Base-by-base conservation (phyloP, 2,329 filamentous ascomycete species). In the Nemania sp. region DNA sequence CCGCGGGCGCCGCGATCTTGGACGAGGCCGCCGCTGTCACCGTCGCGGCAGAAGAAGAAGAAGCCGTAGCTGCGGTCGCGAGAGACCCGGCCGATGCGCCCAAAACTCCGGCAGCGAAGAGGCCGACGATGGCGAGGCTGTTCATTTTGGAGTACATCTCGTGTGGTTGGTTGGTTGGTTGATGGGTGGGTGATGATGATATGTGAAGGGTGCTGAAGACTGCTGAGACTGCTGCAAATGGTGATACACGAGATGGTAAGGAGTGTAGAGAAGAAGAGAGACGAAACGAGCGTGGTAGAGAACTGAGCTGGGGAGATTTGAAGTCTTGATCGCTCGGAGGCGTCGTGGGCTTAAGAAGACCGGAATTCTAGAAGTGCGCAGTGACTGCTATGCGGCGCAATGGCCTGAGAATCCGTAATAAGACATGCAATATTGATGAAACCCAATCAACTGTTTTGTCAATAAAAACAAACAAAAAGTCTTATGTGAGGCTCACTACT, bases 111-210 rank as follows among this genome's bases (percentile, higher is more conserved):
- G 59, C 49, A 29, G 62, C 59, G 20, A 65, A 53, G 39, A 75
- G 64, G 55, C 70, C 60, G 52, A 67, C 54, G 51, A 73, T 34
- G 55, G 68, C 42, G 56, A 67, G 58, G 18, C 53, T 12, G 37
- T 54, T 66, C 63, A 56, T 67, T 57, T 71, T 71, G 69, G 63
- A 63, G 61, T 71, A 70, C 74, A 76, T 76, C 20, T 69, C 32
- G 49, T 12, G 5, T 43, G 40, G 40, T 43, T 12, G 35, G 15
- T 12, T 39, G 25, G 7, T 48, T 48, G 45, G 21, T 34, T 48
- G 45, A 25, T 20, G 17, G 21, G 21, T 46, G 66, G 57, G 25
- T 59, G 21, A 43, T 40, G 45, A 43, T 59, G 59, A n/a, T n/a
- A n/a, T n/a, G n/a, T n/a, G n/a, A n/a, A n/a, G n/a, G n/a, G n/a